Evolutionary conservation across 2,329 filamentous ascomycete genomes (phyloP), one percentile per base, ranked within the genome.

Genomic region (Fusarium sp.): DNA sequence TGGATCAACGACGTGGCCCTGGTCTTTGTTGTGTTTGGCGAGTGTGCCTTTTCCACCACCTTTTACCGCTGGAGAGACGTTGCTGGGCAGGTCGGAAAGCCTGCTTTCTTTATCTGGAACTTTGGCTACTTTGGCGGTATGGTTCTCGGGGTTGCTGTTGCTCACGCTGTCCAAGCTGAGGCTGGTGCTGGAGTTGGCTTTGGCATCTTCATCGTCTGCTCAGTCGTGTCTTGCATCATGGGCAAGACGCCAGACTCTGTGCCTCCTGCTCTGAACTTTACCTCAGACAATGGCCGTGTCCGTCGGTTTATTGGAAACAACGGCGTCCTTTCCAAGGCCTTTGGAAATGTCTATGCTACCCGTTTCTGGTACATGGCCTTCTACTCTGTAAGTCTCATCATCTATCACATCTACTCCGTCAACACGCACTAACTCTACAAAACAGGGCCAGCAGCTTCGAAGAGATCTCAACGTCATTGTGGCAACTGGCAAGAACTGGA

Each of bases 1-100:
- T 86, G 83, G 83, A 78, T 83, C 57, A 86, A 84, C 68, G 82
- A 86, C 61, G 77, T 84, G 6, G 76, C 79, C 13, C 68, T 86
- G 19, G 78, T 86, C 45, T 83, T 87, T 68, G 79, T 86, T 47
- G 78, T 87, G 51, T 79, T 83, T 77, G 68, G 81, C 56, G 74
- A 87, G 73, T 76, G 84, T 61, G 76, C 84, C 53, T 78, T 79
- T 28, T 79, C 83, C 0, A 87, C 81, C 1, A 84, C 78, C 1
- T 77, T 84, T 2, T 85, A 85, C 54, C 80, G 81, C 28, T 86
- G 81, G 77, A 76, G 74, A 26, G 77, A 83, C 50, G 75, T 84
- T 51, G 74, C 76, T 28, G 72, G 75, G 7, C 75, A 84, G 67
- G 73, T 81, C 22, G 77, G 83, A 7, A 63, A 79, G 29, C 69